A percentile compares a stretch with the other conserved stretches of the same genome.
Evolutionary conservation across 2,329 filamentous ascomycete species (phyloP).

Genomic region (Cadophora sp.): DNA sequence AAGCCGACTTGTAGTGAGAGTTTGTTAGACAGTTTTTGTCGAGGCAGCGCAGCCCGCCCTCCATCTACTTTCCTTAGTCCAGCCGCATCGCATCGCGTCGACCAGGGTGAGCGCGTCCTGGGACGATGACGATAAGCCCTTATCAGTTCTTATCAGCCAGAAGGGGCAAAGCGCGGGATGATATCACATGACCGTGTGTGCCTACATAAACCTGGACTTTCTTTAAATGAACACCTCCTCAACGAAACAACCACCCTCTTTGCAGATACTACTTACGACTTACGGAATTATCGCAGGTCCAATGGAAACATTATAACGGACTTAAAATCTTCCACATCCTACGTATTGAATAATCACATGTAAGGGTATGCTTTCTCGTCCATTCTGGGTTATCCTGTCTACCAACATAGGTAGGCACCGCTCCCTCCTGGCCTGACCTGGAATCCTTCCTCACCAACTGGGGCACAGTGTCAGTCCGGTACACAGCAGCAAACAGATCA

Average conservation of each 20-base stretch:
- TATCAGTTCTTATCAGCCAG: background rate
- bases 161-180: too few relatives aligned
- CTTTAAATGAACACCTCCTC: too few relatives aligned
- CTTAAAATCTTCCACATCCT: background rate
- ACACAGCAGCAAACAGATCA: constrained; percentile 1
- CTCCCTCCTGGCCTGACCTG: background rate
- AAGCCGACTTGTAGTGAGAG: background rate
- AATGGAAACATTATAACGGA: background rate
- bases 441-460: background rate
- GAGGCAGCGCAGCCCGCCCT: too few relatives aligned
- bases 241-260: too few relatives aligned
- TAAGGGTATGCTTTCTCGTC: background rate
- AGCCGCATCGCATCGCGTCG: background rate
- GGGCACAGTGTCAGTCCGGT: background rate
- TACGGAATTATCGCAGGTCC: too few relatives aligned
- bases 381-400: too few relatives aligned
- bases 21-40: background rate
- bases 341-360: background rate
- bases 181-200: background rate
- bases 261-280: too few relatives aligned
- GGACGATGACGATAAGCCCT: background rate
- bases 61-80: background rate
- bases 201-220: too few relatives aligned
- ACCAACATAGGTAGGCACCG: too few relatives aligned
- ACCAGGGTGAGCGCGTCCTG: background rate